phyloP scores from a whole-genome alignment of 73 alveolate genomes.

The Paramecium sexaurelia region DNA sequence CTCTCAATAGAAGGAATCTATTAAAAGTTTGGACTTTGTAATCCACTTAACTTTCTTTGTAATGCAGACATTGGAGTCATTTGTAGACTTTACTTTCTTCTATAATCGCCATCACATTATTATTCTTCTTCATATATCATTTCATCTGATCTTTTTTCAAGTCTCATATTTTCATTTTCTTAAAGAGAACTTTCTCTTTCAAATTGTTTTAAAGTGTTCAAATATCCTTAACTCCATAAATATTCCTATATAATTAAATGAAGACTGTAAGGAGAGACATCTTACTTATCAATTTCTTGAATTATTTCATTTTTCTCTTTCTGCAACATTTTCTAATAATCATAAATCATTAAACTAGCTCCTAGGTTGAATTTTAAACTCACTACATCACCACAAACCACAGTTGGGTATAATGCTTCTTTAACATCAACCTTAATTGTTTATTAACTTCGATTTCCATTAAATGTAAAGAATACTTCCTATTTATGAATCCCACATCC shows the following conservation, averaged over 20 bases:
- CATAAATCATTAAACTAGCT: neutral
- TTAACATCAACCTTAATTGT: neutral
- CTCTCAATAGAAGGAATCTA: conserved; percentile 33
- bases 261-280: conserved; percentile 11
- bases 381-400: neutral
- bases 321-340: neutral
- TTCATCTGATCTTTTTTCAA: neutral
- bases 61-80: conserved; percentile 45
- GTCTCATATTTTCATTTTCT: neutral
- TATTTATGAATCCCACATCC: conserved; percentile 29
- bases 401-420: neutral
- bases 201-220: neutral
- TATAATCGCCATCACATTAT: neutral
- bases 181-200: conserved; percentile 20
- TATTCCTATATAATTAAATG: conserved; percentile 25
- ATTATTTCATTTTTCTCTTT: neutral
- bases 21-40: neutral
- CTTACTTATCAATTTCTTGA: neutral
- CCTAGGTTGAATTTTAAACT: neutral
- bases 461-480: conserved; percentile 2
- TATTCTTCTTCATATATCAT: conserved; percentile 1
- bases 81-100: neutral
- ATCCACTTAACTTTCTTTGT: conserved; percentile 55
- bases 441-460: neutral
- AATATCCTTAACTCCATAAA: conserved; percentile 49